Evolutionary conservation across 495 filamentous ascomycete species (phyloP), one percentile per base, ranked within the genome.

Genomic region (Hypoxylon trugodes): DNA sequence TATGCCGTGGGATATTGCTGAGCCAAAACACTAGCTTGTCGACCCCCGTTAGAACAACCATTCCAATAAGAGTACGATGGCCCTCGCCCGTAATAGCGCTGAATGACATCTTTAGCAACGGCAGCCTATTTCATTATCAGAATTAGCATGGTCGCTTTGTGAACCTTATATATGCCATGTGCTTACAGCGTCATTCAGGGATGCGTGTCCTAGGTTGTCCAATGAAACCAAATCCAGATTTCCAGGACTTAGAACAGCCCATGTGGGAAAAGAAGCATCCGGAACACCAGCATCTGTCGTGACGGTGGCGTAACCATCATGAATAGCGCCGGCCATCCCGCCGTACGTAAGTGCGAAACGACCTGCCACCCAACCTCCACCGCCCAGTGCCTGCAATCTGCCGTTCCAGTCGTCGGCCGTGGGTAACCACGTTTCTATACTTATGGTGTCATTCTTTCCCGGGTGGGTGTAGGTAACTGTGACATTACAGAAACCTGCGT

Each of bases 401-500:
- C 71, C 73, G 36, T 82, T 81, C 74, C 76, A 82, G 2, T 30
- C 37, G 6, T 68, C 51, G 6, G 69, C 46, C n/a, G n/a, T n/a
- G 1, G 80, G 81, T 0, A 82, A 61, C 71, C 71, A 78, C 21
- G 74, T 38, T 40, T 73, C 62, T 37, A 72, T 69, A 41, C 55
- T 52, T 35, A 83, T 61, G 3, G 16, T 65, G 51, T 82, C 79
- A 57, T 75, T 68, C 26, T 65, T 45, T 1, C 70, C 76, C 0
- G 75, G 72, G 64, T 81, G 78, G 2, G 79, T 80, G 59, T 81
- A 79, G 5, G 70, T 70, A 21, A 82, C 57, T 3, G 76, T 81
- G 33, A 82, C 61, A 56, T 82, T 80, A 60, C 79, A 82, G 61
- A 80, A 80, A 4, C 15, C 67, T 7, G 42, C 49, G 15, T 59